These are phyloP conservation scores for Oidium heveae DNA, from an alignment of 2,329 filamentous ascomycete genomes.

Conservation along the genomic window DNA sequence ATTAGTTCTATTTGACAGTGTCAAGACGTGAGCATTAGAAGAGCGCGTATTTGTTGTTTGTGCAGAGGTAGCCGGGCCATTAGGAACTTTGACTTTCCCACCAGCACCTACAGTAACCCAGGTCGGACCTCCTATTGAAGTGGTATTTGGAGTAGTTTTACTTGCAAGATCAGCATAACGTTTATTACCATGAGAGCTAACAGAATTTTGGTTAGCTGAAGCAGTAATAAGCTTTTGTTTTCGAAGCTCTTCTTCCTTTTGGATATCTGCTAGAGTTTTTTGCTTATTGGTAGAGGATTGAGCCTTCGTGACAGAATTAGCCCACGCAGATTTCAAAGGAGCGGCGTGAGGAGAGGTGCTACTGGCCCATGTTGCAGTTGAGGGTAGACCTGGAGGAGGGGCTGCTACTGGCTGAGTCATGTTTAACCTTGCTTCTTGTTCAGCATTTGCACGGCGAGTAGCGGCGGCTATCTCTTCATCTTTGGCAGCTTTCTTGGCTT, in stretches of 20 bases:
- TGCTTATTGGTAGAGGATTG: slow-evolving; percentile 25
- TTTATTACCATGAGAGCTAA: slow-evolving; percentile 35
- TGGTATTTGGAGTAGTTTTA: slow-evolving; percentile 29
- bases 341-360: slow-evolving; percentile 12
- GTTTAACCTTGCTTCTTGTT: slow-evolving; percentile 42
- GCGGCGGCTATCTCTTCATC: slow-evolving; percentile 60
- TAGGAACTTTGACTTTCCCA: slow-evolving; percentile 66
- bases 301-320: slow-evolving; percentile 21
- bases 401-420: slow-evolving; percentile 32
- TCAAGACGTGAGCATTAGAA: slow-evolving; percentile 12
- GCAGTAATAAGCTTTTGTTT: slow-evolving; percentile 40
- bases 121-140: slow-evolving; percentile 27
- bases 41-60: slow-evolving; percentile 18
- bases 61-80: slow-evolving; percentile 23
- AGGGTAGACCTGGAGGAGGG: slow-evolving; percentile 56
- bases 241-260: slow-evolving; percentile 77
- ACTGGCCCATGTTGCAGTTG: slow-evolving; percentile 55
- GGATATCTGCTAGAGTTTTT: slow-evolving; percentile 88
- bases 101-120: slow-evolving; percentile 93
- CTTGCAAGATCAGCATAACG: slow-evolving; percentile 85
- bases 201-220: slow-evolving; percentile 17
- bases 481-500: slow-evolving; percentile 79
- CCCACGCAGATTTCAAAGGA: slow-evolving; percentile 18
- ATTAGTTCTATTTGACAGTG: slow-evolving; percentile 9
- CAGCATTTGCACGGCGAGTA: slow-evolving; percentile 48